These are phyloP conservation scores for Pseudogymnoascus sp. DNA, from an alignment of 2,329 filamentous ascomycete genomes.

Conservation along the genomic window DNA sequence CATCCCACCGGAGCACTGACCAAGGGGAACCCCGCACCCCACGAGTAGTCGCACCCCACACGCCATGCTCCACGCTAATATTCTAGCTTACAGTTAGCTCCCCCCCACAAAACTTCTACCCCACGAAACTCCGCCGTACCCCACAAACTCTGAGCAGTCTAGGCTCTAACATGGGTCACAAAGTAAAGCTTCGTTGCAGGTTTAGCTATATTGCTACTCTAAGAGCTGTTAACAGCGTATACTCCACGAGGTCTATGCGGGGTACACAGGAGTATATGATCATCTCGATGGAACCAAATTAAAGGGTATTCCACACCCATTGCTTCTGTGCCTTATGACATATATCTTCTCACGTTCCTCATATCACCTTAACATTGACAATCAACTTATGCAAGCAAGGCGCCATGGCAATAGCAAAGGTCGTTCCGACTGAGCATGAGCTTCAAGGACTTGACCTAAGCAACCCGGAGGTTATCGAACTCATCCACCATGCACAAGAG, in stretches of 20 bases:
- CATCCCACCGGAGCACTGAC: not conserved
- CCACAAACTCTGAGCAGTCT: not conserved
- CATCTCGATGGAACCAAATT: constrained; percentile 10
- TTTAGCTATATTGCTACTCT: not conserved
- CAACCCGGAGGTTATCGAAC: constrained; percentile 11
- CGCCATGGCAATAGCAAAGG: constrained; percentile 8
- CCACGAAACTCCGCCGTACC: not conserved
- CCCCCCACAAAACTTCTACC: not conserved
- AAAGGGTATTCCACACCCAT: not conserved
- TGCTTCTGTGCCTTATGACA: not conserved
- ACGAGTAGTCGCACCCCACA: not conserved
- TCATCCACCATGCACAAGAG: constrained; percentile 15
- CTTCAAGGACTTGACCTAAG: constrained; percentile 13
- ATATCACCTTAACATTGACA: not conserved
- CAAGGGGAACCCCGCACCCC: not conserved
- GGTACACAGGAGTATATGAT: constrained; percentile 13
- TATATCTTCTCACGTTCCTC: not conserved
- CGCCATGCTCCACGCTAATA: not conserved
- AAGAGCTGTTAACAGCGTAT: not conserved
- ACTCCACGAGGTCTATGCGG: not conserved
- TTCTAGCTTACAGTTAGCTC: not conserved
- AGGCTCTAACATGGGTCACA: not conserved
- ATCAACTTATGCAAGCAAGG: not conserved
- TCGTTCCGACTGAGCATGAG: constrained; percentile 15
- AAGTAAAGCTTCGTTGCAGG: not conserved